These are phyloP conservation scores for Sporothrix sp. DNA, from an alignment of 2,329 filamentous ascomycete genomes.

Conservation along the genomic window DNA sequence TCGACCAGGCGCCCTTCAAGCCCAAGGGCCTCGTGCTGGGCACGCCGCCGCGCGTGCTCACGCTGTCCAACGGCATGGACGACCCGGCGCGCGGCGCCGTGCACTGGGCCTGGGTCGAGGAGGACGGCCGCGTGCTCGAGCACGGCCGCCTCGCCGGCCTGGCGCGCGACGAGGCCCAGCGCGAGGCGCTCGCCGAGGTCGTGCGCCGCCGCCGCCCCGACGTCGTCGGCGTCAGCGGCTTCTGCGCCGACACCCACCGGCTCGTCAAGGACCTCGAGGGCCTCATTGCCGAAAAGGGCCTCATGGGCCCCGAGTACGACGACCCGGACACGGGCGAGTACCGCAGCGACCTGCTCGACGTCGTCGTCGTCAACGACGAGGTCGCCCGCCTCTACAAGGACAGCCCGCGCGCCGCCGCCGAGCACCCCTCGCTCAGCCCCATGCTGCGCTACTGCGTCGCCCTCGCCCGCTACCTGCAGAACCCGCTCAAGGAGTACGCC, in stretches of 20 bases:
- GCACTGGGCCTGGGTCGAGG: slow-evolving; percentile 86
- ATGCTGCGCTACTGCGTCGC: slow-evolving; percentile 84
- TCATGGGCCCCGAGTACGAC: slow-evolving; percentile 73
- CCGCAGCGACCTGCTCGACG: slow-evolving; percentile 69
- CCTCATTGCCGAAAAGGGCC: slow-evolving; percentile 64
- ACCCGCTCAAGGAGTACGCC: slow-evolving; percentile 92
- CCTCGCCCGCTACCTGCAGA: slow-evolving; percentile 84
- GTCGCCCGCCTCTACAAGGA: slow-evolving; percentile 94
- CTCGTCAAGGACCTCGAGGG: slow-evolving; percentile 73
- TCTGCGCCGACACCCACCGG: slow-evolving; percentile 75
- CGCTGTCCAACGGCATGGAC: slow-evolving; percentile 77
- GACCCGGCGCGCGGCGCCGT: slow-evolving; percentile 65
- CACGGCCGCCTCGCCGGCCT: slow-evolving; percentile 81
- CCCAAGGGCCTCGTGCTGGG: slow-evolving; percentile 86
- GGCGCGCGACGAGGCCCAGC: slow-evolving; percentile 56
- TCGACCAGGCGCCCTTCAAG: slow-evolving; percentile 94
- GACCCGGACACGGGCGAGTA: slow-evolving; percentile 68
- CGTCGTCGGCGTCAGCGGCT: slow-evolving; percentile 82
- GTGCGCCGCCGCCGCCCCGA: slow-evolving; percentile 75
- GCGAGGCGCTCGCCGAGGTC: slow-evolving; percentile 64
- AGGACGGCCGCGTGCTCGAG: slow-evolving; percentile 81
- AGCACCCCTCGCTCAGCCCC: slow-evolving; percentile 71
- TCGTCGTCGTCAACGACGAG: slow-evolving; percentile 90
- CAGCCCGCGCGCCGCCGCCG: slow-evolving; percentile 65
- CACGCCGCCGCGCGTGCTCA: slow-evolving; percentile 75